Percentiles rank a stretch among this genome's conserved stretches.
phyloP scores from a whole-genome alignment of 805 yeast species.

The Sugiyamaella americana region DNA sequence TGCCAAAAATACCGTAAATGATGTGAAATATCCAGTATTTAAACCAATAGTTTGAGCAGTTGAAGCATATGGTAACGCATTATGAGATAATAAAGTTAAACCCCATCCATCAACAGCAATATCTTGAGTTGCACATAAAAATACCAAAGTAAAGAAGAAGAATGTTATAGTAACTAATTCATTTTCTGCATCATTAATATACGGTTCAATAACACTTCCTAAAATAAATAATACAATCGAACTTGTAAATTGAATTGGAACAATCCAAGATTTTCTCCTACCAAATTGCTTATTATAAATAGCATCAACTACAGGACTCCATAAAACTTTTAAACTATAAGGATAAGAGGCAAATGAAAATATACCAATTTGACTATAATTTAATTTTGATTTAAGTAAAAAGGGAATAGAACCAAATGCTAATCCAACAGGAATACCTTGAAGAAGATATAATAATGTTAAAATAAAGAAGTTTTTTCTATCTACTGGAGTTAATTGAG shows the following conservation, averaged over 20 bases:
- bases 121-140: slow-evolving; percentile 94
- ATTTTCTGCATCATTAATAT: slow-evolving; percentile 41
- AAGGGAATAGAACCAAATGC: slow-evolving; percentile 95
- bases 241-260: slow-evolving; percentile 83
- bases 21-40: slow-evolving; percentile 85
- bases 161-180: slow-evolving; percentile 55
- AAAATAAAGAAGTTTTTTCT: slow-evolving; percentile 69
- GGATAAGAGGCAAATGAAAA: slow-evolving; percentile 93
- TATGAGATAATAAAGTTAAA: slow-evolving; percentile 70
- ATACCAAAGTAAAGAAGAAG: slow-evolving; percentile 69
- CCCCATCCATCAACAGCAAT: slow-evolving; percentile 99
- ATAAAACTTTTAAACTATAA: slow-evolving; percentile 80
- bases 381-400: slow-evolving; percentile 69
- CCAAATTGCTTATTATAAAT: slow-evolving; percentile 63
- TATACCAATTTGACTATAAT: slow-evolving; percentile 84
- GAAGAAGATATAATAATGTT: slow-evolving; percentile 71
- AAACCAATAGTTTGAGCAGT: slow-evolving; percentile 97
- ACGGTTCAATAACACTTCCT: slow-evolving; percentile 50
- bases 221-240: slow-evolving; percentile 59
- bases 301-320: slow-evolving; percentile 97
- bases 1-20: slow-evolving; percentile 87
- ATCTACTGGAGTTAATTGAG: slow-evolving; percentile 40
- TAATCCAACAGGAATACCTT: slow-evolving; percentile 95
- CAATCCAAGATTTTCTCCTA: slow-evolving; percentile 86
- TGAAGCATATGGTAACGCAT: slow-evolving; percentile 82